Percentiles rank a stretch among this genome's conserved stretches.
Evolutionary conservation across 768 basidiomycete species (phyloP).

Genomic region (Termitomyces sp.): DNA sequence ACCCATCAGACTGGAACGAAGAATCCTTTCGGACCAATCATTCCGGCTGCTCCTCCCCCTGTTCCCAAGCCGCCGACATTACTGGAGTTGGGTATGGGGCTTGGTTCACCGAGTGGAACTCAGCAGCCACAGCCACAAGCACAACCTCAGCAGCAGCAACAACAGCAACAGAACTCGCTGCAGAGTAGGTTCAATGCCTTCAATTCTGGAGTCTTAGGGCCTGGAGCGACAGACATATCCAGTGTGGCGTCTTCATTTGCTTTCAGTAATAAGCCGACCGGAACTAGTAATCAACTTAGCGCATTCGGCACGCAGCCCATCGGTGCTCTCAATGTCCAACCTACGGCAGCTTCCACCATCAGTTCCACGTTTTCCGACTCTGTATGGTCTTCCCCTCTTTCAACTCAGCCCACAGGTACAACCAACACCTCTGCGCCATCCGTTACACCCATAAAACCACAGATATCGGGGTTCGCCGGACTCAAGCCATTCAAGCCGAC

Average conservation of each 20-base stretch:
- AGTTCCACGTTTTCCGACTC: constrained; percentile 45
- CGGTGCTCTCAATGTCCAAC: constrained; percentile 24
- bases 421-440: constrained; percentile 23
- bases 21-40: constrained; percentile 89
- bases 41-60: constrained; percentile 51
- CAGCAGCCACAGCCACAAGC: constrained; percentile 20
- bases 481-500: constrained; percentile 83
- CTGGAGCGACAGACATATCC: constrained; percentile 55
- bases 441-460: constrained; percentile 33
- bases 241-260: constrained; percentile 75
- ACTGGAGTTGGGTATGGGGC: constrained; percentile 68
- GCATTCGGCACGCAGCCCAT: not conserved
- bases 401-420: constrained; percentile 50
- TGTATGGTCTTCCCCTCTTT: constrained; percentile 41
- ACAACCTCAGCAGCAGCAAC: constrained; percentile 18
- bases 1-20: constrained; percentile 91
- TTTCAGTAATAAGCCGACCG: constrained; percentile 31
- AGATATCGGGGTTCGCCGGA: constrained; percentile 52
- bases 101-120: constrained; percentile 20
- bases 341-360: constrained; percentile 32
- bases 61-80: constrained; percentile 78
- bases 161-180: constrained; percentile 15
- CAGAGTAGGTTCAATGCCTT: constrained; percentile 33
- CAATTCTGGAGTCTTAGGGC: constrained; percentile 34
- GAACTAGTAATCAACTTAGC: not conserved